phyloP scores from a whole-genome alignment of 345 rosid genomes.

The Citrus trifoliata region DNA sequence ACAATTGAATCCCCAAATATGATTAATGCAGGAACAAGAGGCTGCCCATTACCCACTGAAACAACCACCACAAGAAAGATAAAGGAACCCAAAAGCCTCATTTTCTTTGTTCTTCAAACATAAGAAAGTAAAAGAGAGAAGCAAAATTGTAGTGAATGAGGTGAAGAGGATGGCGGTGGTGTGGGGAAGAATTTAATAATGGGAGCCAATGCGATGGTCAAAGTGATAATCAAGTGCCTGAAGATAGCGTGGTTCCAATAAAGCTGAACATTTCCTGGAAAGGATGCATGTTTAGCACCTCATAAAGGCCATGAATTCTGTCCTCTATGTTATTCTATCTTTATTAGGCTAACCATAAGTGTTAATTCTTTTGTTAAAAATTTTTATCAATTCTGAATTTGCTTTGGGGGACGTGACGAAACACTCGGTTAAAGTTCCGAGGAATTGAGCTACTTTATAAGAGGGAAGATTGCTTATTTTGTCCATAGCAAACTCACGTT shows the following conservation, averaged over 20 bases:
- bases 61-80: conserved; percentile 26
- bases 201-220: conserved; percentile 15
- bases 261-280: conserved; percentile 18
- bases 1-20: conserved; percentile 89
- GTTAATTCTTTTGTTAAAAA: background rate
- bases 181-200: conserved; percentile 26
- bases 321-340: conserved; percentile 5
- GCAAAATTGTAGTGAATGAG: conserved; percentile 13
- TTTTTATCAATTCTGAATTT: background rate
- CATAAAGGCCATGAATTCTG: conserved; percentile 2
- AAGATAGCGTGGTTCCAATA: conserved; percentile 16
- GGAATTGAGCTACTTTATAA: background rate
- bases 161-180: conserved; percentile 7
- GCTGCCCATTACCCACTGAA: conserved; percentile 38
- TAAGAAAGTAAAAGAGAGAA: background rate
- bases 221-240: conserved; percentile 13
- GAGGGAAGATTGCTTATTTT: background rate
- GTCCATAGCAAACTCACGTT: background rate
- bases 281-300: conserved; percentile 30
- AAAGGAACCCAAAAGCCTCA: conserved; percentile 22
- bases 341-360: conserved; percentile 20
- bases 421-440: background rate
- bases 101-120: conserved; percentile 2
- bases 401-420: background rate
- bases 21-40: conserved; percentile 75